Evolutionary conservation across 305 asterid genomes (phyloP), one percentile per base, ranked within the genome.

Genomic region (Solanum chacoense): DNA sequence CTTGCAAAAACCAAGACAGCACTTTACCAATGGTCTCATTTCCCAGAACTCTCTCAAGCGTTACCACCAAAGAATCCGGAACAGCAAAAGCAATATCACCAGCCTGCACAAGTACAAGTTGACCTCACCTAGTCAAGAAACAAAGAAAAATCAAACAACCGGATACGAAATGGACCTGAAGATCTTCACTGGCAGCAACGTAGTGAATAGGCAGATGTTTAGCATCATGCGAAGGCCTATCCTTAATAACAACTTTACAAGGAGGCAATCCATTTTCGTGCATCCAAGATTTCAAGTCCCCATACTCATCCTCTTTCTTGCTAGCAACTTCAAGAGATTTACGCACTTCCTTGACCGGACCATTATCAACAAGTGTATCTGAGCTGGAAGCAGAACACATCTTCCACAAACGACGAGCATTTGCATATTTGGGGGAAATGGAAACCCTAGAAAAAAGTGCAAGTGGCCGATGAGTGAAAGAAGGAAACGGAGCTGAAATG

Each of bases 11-110:
- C 20, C 71, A 59, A 88, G 22, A 26, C 74, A 87, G 90, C 90
- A 89, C 88, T 93, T 92, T 94, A 97, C 99, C 99, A 12, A 97
- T 89, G 79, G 91, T 92, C 91, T 96, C 99, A 76, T 96, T 95
- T 86, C 99, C 99, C 93, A 96, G 88, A 90, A 97, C 99, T 91
- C 98, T 93, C 92, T 96, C 99, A 76, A 97, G 94, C 16, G 99
- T 97, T 91, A 97, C 99, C 88, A 97, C 97, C 97, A 97, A 93
- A 8, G 99, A 91, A 90, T 92, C 90, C 28, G 99, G 99, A 83
- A 96, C 96, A 83, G 95, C 93, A 92, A 95, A 95, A 55, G 97
- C 99, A 87, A 95, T 89, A 90, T 95, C 98, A 45, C 99, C 98
- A 87, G 91, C 94, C 99, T 97, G 92, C 75, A 91, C 26, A 65